These are phyloP conservation scores for Leucocoprinus sp. DNA, from an alignment of 768 basidiomycete genomes.

Conservation along the genomic window DNA sequence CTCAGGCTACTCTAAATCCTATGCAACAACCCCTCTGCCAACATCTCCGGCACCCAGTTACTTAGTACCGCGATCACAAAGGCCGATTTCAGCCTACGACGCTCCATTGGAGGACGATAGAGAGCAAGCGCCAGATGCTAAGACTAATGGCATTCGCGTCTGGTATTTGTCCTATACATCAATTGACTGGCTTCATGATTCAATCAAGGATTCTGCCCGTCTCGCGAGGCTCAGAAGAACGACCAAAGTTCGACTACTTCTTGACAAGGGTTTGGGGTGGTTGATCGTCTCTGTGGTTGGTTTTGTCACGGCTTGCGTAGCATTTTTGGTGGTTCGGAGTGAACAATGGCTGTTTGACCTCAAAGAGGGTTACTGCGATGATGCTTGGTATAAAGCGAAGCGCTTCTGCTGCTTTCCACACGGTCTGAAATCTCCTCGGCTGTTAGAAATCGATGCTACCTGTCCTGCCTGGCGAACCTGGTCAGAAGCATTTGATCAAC, in stretches of 20 bases:
- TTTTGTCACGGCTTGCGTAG: constrained; percentile 74
- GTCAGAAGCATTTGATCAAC: constrained; percentile 44
- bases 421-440: background rate
- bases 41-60: constrained; percentile 26
- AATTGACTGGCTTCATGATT: constrained; percentile 95
- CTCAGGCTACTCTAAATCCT: constrained; percentile 21
- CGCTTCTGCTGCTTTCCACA: constrained; percentile 70
- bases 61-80: constrained; percentile 24
- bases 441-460: constrained; percentile 19
- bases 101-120: constrained; percentile 34
- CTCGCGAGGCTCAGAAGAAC: constrained; percentile 63
- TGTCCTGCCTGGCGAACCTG: constrained; percentile 75
- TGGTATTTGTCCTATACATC: constrained; percentile 89
- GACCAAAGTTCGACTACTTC: constrained; percentile 47
- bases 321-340: constrained; percentile 76
- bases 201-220: constrained; percentile 87
- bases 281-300: constrained; percentile 85
- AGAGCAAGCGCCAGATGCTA: constrained; percentile 46
- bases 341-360: constrained; percentile 89
- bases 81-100: constrained; percentile 73
- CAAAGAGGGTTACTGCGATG: constrained; percentile 83
- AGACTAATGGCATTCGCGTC: constrained; percentile 81
- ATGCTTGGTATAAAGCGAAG: constrained; percentile 63
- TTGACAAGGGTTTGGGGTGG: constrained; percentile 84
- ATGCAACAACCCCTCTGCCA: constrained; percentile 28